These are phyloP conservation scores for Jackrogersella multiformis DNA, from an alignment of 495 filamentous ascomycete genomes.

Conservation along the genomic window DNA sequence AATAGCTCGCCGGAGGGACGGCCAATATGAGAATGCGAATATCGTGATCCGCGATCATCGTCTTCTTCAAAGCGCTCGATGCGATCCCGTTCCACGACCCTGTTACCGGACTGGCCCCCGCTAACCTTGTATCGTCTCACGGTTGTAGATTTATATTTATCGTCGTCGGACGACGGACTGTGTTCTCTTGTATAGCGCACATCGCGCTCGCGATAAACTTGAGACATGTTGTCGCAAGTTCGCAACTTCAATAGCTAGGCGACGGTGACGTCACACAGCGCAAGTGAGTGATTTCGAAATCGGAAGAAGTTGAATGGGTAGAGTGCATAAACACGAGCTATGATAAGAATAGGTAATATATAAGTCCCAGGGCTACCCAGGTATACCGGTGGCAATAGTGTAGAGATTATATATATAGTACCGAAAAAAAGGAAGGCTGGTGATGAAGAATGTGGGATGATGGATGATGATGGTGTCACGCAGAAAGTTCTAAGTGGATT, in stretches of 20 bases:
- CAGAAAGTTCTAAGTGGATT: slow-evolving; percentile 18
- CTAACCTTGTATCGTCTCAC: slow-evolving; percentile 65
- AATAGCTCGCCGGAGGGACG: slow-evolving; percentile 51
- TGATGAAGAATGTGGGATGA: slow-evolving; percentile 41
- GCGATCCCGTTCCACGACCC: slow-evolving; percentile 50
- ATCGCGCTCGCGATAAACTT: slow-evolving; percentile 59
- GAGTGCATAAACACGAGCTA: neutral
- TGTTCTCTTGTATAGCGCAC: slow-evolving; percentile 54
- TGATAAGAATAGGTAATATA: slow-evolving; percentile 12
- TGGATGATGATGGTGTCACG: slow-evolving; percentile 38
- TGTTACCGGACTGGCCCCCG: slow-evolving; percentile 43
- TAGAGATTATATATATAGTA: slow-evolving; percentile 32
- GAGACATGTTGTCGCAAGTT: slow-evolving; percentile 52
- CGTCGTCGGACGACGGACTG: slow-evolving; percentile 59
- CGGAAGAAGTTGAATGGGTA: neutral
- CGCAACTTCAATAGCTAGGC: slow-evolving; percentile 12
- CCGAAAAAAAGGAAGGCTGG: slow-evolving; percentile 29
- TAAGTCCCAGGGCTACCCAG: no score
- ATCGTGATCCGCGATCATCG: slow-evolving; percentile 58
- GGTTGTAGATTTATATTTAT: slow-evolving; percentile 58
- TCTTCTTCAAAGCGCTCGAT: slow-evolving; percentile 60
- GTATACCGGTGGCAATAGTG: no score
- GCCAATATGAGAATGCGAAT: slow-evolving; percentile 48
- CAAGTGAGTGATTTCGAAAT: slow-evolving; percentile 16
- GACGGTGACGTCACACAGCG: slow-evolving; percentile 40